Base-by-base conservation (phyloP, 805 yeast genomes). In the Sugiyamaella mastotermitis region DNA sequence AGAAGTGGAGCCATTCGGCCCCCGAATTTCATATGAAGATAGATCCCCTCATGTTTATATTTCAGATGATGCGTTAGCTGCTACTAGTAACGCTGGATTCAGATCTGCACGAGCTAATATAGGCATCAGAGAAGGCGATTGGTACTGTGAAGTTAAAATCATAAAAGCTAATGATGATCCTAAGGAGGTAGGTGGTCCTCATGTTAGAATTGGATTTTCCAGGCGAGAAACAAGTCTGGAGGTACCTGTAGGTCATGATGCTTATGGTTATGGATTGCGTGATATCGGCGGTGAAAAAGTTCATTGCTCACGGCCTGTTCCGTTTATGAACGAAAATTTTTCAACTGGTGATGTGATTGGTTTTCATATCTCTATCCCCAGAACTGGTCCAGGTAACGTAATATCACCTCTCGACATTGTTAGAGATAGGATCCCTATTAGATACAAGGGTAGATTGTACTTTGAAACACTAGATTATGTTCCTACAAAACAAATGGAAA, bases 161-260 rank as follows among this genome's bases (percentile, higher is more conserved):
- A 39, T 76, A 3, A 11, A 17, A 8, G 69, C 71, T 4, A 52
- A 54, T 32, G 51, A 47, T 11, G n/a, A 22, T 7, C 29, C 14
- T 13, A n/a, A 11, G 5, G 28, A 23, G 20, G 29, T 22, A 18
- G 22, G 18, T 7, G 32, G 35, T 10, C 33, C 65, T 11, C 90
- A 88, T 57, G 86, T 92, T 1, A 63, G 98, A 20, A 55, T 88
- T 20, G 99, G 99, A 0, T 55, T 90, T 25, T 81, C 81, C 0
- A 65, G 97, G 37, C 71, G 86, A 45, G 97, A 90, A 53, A 92
- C 95, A 2, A 75, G 86, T 35, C 60, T 88, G 31, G 97, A 90
- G 49, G 95, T 94, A 0, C 97, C 99, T 0, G 92, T 88, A 4
- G 99, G 99, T 2, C 85, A 76, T 52, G 97, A 92, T 59, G 90